phyloP scores from a whole-genome alignment of 495 filamentous ascomycete species.

The Ascobolus immersus region DNA sequence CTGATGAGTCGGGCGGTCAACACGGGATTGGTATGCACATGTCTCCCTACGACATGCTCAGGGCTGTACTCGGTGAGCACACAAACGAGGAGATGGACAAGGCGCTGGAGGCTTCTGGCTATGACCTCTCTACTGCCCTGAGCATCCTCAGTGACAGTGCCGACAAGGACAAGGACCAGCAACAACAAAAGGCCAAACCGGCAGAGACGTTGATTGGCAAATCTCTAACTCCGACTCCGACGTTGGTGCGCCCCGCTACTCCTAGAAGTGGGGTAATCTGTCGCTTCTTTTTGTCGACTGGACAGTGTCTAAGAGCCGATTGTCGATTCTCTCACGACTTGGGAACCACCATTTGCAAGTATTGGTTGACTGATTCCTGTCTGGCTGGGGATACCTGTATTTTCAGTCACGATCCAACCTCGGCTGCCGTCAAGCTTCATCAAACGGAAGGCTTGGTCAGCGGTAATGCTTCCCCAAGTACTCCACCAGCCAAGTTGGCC shows the following conservation, averaged over 20 bases:
- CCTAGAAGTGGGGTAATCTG: constrained; percentile 73
- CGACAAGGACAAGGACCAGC: too few relatives aligned
- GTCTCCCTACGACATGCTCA: constrained; percentile 94
- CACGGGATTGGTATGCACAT: constrained; percentile 63
- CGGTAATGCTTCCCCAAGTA: too few relatives aligned
- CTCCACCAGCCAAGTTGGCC: constrained; percentile 35
- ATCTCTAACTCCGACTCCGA: constrained; percentile 46
- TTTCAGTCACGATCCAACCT: constrained; percentile 86
- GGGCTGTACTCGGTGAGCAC: constrained; percentile 75
- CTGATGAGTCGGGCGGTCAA: constrained; percentile 58
- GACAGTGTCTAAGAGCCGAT: constrained; percentile 78
- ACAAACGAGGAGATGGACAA: constrained; percentile 83
- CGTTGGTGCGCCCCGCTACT: constrained; percentile 33
- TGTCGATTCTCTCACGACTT: constrained; percentile 94
- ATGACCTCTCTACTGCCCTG: constrained; percentile 78
- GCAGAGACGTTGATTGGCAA: constrained; percentile 59
- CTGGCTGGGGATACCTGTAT: constrained; percentile 83
- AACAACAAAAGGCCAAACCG: constrained; percentile 17
- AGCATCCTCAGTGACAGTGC: constrained; percentile 50
- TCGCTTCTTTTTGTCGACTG: constrained; percentile 82
- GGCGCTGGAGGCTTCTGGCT: constrained; percentile 66
- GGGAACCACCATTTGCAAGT: constrained; percentile 95
- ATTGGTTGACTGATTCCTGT: constrained; percentile 93
- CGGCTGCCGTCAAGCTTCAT: constrained; percentile 16
- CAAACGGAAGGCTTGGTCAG: not conserved